These are phyloP conservation scores for Rhytidhysteron rufulum DNA, from an alignment of 2,329 filamentous ascomycete genomes.

Conservation along the genomic window DNA sequence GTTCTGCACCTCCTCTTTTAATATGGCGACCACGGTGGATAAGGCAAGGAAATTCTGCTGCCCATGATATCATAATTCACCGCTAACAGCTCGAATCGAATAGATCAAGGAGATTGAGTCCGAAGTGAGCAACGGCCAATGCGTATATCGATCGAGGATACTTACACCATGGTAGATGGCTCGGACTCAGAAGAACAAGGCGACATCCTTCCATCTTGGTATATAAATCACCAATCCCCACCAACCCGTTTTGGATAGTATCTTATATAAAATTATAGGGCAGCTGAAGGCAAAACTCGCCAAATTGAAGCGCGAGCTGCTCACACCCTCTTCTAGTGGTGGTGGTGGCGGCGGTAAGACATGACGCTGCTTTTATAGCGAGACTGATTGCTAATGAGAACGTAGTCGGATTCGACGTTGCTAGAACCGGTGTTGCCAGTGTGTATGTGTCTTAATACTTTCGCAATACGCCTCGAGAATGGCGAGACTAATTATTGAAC, in stretches of 20 bases:
- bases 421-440: conserved; percentile 93
- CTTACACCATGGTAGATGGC: conserved; percentile 65
- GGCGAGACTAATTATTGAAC: conserved; percentile 10
- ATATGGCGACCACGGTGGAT: conserved; percentile 94
- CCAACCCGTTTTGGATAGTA: no score
- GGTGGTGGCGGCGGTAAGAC: conserved; percentile 70
- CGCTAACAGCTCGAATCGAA: conserved; percentile 28
- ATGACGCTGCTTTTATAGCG: background rate
- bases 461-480: no score
- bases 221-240: no score
- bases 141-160: conserved; percentile 10
- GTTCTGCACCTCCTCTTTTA: conserved; percentile 40
- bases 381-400: conserved; percentile 14
- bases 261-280: no score
- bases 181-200: conserved; percentile 95
- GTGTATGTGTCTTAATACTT: conserved; percentile 59
- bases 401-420: conserved; percentile 86
- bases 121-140: conserved; percentile 61
- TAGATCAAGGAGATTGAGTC: conserved; percentile 96
- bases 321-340: conserved; percentile 75
- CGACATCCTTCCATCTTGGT: conserved; percentile 87
- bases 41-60: no score
- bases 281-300: conserved; percentile 98
- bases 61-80: no score
- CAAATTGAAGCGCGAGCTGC: conserved; percentile 92